Percentiles rank a stretch among this genome's conserved stretches.
phyloP scores from a whole-genome alignment of 768 basidiomycete species.

The Omphalotus guepiniiformis region DNA sequence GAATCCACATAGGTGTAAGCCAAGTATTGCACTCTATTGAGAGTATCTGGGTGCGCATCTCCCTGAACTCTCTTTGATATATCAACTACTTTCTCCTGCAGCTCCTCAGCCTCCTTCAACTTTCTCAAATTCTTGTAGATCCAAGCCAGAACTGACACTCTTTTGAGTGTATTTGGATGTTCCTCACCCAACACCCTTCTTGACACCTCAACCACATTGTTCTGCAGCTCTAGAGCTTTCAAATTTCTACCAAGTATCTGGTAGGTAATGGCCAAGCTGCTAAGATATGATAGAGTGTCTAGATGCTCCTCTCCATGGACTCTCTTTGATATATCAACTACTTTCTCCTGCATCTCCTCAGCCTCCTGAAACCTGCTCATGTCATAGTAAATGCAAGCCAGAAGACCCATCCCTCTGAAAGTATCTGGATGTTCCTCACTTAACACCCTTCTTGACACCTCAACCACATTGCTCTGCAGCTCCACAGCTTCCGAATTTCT shows the following conservation, averaged over 20 bases:
- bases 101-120: not conserved
- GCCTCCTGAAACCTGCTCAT: too few species aligned
- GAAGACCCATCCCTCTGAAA: conserved; percentile 2
- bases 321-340: not conserved
- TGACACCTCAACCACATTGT: not conserved
- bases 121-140: too few species aligned
- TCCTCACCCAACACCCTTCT: not conserved
- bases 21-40: not conserved
- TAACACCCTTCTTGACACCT: not conserved
- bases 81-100: not conserved
- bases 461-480: not conserved
- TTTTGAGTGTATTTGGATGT: conserved; percentile 3
- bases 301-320: conserved; percentile 7
- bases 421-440: conserved; percentile 9
- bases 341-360: not conserved
- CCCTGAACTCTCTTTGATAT: not conserved
- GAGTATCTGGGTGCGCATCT: conserved; percentile 1
- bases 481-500: not conserved
- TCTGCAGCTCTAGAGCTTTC: not conserved
- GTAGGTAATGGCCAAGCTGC: conserved; percentile 7
- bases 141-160: not conserved
- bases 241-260: not conserved
- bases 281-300: conserved; percentile 4
- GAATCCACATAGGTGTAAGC: not conserved
- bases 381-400: not conserved